phyloP scores from a whole-genome alignment of 257 asterid genomes.

The Solanum arcanum region DNA sequence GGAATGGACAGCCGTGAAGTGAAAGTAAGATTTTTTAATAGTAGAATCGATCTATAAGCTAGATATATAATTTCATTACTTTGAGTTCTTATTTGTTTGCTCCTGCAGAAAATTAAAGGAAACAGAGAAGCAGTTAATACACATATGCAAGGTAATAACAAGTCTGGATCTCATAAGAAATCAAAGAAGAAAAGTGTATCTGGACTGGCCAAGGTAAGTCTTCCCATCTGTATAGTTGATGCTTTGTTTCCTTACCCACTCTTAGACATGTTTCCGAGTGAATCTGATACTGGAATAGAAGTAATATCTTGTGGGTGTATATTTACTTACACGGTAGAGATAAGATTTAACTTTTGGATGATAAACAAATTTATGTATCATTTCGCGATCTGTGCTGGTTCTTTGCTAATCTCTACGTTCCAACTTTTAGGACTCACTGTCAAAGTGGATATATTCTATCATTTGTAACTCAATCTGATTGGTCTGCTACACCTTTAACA shows the following conservation, averaged over 20 bases:
- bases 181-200: constrained; percentile 34
- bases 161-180: constrained; percentile 47
- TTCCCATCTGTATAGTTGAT: not conserved
- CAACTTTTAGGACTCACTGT: not conserved
- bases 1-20: constrained; percentile 22
- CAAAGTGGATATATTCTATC: not conserved
- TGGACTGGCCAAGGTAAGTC: constrained; percentile 65
- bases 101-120: constrained; percentile 53
- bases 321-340: not conserved
- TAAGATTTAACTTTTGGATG: not conserved
- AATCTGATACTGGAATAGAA: not conserved
- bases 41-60: not conserved
- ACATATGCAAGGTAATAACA: constrained; percentile 27
- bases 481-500: not conserved
- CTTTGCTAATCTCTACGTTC: not conserved
- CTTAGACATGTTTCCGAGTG: not conserved
- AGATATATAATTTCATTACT: not conserved
- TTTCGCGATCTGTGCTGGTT: not conserved
- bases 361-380: not conserved
- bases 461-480: not conserved
- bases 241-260: not conserved
- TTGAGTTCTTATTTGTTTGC: not conserved
- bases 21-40: constrained; percentile 38
- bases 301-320: not conserved
- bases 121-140: constrained; percentile 21